Percentiles rank a stretch among this genome's conserved stretches.
These are phyloP conservation scores for Penicillium janthinellum DNA, from an alignment of 2,329 filamentous ascomycete genomes.

Conservation along the genomic window DNA sequence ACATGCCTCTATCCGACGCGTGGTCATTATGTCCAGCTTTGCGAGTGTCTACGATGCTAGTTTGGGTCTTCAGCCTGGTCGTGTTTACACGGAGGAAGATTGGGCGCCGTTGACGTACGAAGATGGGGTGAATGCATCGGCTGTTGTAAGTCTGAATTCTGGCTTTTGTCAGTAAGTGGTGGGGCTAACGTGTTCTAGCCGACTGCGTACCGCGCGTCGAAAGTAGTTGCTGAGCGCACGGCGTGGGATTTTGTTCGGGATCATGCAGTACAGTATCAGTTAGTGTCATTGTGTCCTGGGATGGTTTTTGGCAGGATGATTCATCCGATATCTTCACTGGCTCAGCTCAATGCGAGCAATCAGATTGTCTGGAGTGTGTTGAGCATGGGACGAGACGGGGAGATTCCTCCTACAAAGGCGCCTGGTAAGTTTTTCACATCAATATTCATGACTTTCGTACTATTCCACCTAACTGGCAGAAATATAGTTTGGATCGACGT, in stretches of 20 bases:
- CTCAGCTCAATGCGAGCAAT: slow-evolving; percentile 32
- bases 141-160: slow-evolving; percentile 18
- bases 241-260: slow-evolving; percentile 30
- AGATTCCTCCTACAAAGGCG: slow-evolving; percentile 29
- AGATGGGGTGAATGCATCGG: slow-evolving; percentile 24
- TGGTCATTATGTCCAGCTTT: slow-evolving; percentile 33
- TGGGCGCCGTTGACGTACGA: slow-evolving; percentile 29
- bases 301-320: slow-evolving; percentile 34
- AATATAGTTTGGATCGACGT: slow-evolving; percentile 28
- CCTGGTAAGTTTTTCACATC: slow-evolving; percentile 18
- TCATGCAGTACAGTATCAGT: slow-evolving; percentile 17
- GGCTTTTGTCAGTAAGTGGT: neutral
- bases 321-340: slow-evolving; percentile 22
- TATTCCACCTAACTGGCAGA: neutral
- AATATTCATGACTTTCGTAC: too few species aligned
- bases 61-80: slow-evolving; percentile 24
- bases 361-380: slow-evolving; percentile 35
- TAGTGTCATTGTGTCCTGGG: slow-evolving; percentile 27
- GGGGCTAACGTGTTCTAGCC: slow-evolving; percentile 17
- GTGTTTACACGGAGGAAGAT: slow-evolving; percentile 25
- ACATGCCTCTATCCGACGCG: slow-evolving; percentile 19
- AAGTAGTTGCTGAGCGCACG: slow-evolving; percentile 29
- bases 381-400: slow-evolving; percentile 21
- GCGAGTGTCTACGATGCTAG: slow-evolving; percentile 28
- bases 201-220: slow-evolving; percentile 29